phyloP scores from a whole-genome alignment of 257 asterid species.

The Anisodus acutangulus region DNA sequence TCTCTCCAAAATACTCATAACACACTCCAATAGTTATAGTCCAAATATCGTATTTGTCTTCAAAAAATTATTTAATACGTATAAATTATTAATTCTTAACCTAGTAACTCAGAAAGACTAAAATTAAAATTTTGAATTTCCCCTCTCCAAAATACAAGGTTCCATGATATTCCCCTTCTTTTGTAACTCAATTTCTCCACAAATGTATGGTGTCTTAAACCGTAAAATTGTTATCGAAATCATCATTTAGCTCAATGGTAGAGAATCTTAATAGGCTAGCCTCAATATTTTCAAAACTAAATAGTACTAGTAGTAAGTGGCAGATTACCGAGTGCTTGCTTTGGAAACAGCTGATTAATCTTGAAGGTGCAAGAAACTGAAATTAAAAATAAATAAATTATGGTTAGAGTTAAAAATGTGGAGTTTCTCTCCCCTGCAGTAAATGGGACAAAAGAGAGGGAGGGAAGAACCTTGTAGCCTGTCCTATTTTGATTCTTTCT shows the following conservation, averaged over 20 bases:
- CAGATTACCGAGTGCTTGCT: slow-evolving; percentile 17
- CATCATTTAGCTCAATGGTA: not conserved
- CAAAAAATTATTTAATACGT: too few species aligned
- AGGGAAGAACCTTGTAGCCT: slow-evolving; percentile 63
- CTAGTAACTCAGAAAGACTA: too few species aligned
- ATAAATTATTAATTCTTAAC: too few species aligned
- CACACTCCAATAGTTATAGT: too few species aligned
- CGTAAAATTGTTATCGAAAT: not conserved
- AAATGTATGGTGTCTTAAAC: too few species aligned
- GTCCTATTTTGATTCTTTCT: slow-evolving; percentile 63
- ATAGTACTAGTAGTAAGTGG: slow-evolving; percentile 25
- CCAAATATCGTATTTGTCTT: too few species aligned
- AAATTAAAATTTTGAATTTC: too few species aligned
- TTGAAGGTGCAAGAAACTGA: not conserved
- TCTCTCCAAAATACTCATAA: too few species aligned
- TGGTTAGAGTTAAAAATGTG: slow-evolving; percentile 6
- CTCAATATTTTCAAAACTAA: slow-evolving; percentile 13
- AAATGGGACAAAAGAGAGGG: slow-evolving; percentile 75
- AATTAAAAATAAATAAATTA: not conserved
- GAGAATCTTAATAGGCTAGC: slow-evolving; percentile 12
- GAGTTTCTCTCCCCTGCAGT: slow-evolving; percentile 45
- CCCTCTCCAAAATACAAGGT: too few species aligned
- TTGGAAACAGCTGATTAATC: slow-evolving; percentile 18
- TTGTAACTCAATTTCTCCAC: too few species aligned
- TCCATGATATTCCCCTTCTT: too few species aligned